Evolutionary conservation across 148 eudicot species (phyloP), one percentile per base, ranked within the genome.

Genomic region (Mesembryanthemum crystallinum): DNA sequence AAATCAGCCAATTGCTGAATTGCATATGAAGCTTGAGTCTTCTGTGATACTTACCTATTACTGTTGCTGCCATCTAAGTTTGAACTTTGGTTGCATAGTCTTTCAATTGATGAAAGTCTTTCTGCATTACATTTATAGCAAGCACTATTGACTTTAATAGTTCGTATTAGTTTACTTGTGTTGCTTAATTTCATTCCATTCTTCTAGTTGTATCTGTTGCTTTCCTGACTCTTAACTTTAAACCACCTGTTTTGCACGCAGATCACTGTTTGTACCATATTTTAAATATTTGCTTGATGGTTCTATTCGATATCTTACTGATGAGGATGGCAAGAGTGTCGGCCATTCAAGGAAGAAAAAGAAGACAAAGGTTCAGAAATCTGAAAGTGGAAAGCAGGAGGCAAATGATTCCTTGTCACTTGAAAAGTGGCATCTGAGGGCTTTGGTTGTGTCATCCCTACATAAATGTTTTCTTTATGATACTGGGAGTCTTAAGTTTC

Each of bases 251-350:
- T 72, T 77, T 71, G 24, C 57, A 15, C 39, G 77, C 90, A 94
- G 98, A 70, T 89, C 96, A 17, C 75, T 92, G 52, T 95, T 95
- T 88, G 97, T 95, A 17, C 97, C 98, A 57, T 89, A 92, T 87
- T 95, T 95, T 87, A 95, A 95, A 80, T 89, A 89, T 83, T 70
- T 95, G 83, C 86, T 87, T 7, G 91, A 88, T 71, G 88, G 89
- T 54, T 87, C 88, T 82, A 77, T 90, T 55, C 83, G 81, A 64
- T 83, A 84, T 88, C 91, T 95, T 12, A 82, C 84, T 14, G 88
- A 84, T 64, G 78, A 83, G 77, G 87, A 85, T 71, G 86, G 42
- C 64, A 80, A 78, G 67, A 65, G 51, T 72, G 61, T 74, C 75
- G 76, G 71, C 21, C 73, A 69, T 39, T 72, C 85, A 21, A 89